These are phyloP conservation scores for Onygena corvina DNA, from an alignment of 2,329 filamentous ascomycete genomes.

Conservation along the genomic window DNA sequence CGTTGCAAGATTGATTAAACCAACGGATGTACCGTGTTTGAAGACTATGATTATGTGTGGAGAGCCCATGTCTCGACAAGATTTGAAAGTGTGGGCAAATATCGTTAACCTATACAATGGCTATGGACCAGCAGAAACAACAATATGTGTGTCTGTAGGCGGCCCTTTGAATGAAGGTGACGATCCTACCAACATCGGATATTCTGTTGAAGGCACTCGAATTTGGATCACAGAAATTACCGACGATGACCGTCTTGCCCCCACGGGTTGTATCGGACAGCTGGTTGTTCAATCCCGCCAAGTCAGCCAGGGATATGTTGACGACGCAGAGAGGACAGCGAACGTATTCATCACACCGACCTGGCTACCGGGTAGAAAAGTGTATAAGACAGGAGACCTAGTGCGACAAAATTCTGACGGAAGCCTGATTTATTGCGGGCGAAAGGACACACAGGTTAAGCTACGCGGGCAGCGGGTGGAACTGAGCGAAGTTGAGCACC, in stretches of 20 bases:
- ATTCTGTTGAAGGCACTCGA: constrained; percentile 14
- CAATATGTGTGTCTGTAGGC: constrained; percentile 32
- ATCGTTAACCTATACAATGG: constrained; percentile 36
- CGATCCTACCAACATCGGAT: constrained; percentile 31
- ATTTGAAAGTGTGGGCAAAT: constrained; percentile 33
- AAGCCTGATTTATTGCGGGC: constrained; percentile 23
- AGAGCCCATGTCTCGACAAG: constrained; percentile 33
- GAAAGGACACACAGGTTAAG: constrained; percentile 28
- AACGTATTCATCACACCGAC: constrained; percentile 41
- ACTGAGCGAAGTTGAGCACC: constrained; percentile 25
- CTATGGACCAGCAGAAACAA: constrained; percentile 35
- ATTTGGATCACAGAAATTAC: constrained; percentile 32
- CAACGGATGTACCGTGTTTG: constrained; percentile 33
- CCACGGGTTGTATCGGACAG: constrained; percentile 46
- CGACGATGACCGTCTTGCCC: constrained; percentile 33
- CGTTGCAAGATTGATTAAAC: constrained; percentile 40
- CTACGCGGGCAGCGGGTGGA: constrained; percentile 28
- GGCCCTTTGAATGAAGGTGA: constrained; percentile 25
- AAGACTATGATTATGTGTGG: constrained; percentile 34
- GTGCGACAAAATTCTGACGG: constrained; percentile 24
- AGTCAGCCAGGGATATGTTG: constrained; percentile 28
- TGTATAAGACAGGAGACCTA: constrained; percentile 30
- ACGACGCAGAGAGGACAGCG: constrained; percentile 37
- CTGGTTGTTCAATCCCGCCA: constrained; percentile 49
- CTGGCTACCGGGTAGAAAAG: constrained; percentile 14